Evolutionary conservation across 768 basidiomycete species (phyloP), one percentile per base, ranked within the genome.

Genomic region (Tylopilus plumbeoviolaceoides): DNA sequence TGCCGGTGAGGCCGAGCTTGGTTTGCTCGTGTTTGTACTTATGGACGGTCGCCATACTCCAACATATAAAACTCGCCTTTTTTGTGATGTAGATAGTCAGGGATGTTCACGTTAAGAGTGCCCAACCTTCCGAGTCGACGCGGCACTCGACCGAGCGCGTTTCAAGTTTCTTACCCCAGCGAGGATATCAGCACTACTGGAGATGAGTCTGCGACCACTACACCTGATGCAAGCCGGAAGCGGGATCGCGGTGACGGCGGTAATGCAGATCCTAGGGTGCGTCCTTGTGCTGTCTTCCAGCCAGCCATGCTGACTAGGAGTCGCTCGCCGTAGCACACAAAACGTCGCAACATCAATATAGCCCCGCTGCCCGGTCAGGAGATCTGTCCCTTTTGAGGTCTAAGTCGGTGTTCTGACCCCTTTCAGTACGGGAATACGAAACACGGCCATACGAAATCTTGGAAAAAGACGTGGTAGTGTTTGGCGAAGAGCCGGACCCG

Each of bases 91-190:
- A n/a, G n/a, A n/a, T n/a, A n/a, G n/a, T n/a, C n/a, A n/a, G n/a
- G n/a, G n/a, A 40, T 31, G 36, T 17, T n/a, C 17, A 18, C 7
- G 17, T n/a, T 9, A 1, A n/a, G 17, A 17, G 36, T 8, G 17
- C 33, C 1, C 15, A 8, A 28, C 8, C 56, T 40, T 41, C 62
- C 60, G n/a, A 56, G 53, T 55, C 55, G 63, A 30, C 63, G 63
- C 23, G 57, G 70, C 23, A 62, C 66, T 25, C 78, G 80, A 36
- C 80, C 79, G 0, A 77, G 69, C 5, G 84, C 85, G 3, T 78
- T 76, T 40, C 79, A 82, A 12, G 70, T 83, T 11, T 77, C 78
- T 10, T 85, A 80, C 54, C 74, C 75, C 1, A 73, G 70, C 11
- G 78, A 80, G 49, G 60, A 63, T 10, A 30, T 7, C 28, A 30